phyloP scores from a whole-genome alignment of 148 eudicot genomes.

The Silene latifolia region DNA sequence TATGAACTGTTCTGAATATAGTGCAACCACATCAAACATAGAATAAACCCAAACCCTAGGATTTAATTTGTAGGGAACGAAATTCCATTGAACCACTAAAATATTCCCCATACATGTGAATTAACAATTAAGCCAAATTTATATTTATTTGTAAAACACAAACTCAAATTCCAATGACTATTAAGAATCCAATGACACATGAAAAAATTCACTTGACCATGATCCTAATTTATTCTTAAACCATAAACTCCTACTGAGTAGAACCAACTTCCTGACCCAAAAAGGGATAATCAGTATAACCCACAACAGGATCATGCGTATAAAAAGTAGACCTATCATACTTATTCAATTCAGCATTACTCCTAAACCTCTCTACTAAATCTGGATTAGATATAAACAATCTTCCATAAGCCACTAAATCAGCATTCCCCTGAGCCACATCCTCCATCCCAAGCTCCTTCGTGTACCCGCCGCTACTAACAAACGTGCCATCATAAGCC shows the following conservation, averaged over 20 bases:
- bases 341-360: constrained; percentile 55
- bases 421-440: constrained; percentile 66
- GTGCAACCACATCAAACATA: too few species aligned
- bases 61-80: too few species aligned
- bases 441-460: constrained; percentile 58
- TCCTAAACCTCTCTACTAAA: constrained; percentile 60
- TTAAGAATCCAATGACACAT: background rate
- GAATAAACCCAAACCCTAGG: too few species aligned
- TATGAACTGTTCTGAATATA: too few species aligned
- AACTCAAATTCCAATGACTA: background rate
- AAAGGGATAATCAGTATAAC: constrained; percentile 83
- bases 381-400: constrained; percentile 74
- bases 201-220: background rate
- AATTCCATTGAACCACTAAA: too few species aligned
- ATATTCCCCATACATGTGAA: too few species aligned
- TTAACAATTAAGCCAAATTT: too few species aligned
- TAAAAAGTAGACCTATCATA: constrained; percentile 65
- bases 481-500: constrained; percentile 57
- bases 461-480: constrained; percentile 70
- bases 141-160: background rate
- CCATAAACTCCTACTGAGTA: background rate
- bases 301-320: constrained; percentile 67
- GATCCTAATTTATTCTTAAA: too few species aligned
- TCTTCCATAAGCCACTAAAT: constrained; percentile 73
- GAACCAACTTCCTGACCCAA: constrained; percentile 14